phyloP scores from a whole-genome alignment of 805 yeast species.

The Pichia pseudocactophila region DNA sequence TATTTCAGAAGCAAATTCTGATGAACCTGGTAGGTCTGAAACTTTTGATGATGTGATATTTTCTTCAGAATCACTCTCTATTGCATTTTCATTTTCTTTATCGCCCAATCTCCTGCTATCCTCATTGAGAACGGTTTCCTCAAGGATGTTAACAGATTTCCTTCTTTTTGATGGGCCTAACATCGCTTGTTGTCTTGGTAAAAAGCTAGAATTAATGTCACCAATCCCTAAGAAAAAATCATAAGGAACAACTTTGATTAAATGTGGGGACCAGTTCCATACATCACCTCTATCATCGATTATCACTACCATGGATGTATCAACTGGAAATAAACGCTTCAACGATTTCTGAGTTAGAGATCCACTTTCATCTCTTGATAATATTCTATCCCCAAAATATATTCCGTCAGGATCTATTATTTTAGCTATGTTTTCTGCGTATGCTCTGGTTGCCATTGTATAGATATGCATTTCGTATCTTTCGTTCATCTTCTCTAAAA shows the following conservation, averaged over 20 bases:
- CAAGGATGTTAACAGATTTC: constrained; percentile 47
- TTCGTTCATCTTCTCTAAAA: constrained; percentile 53
- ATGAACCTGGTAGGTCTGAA: constrained; percentile 5
- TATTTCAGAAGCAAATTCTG: constrained; percentile 9
- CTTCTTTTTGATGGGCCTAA: constrained; percentile 58
- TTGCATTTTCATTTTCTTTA: constrained; percentile 23
- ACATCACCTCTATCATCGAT: constrained; percentile 98
- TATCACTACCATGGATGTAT: constrained; percentile 91
- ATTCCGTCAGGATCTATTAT: constrained; percentile 85
- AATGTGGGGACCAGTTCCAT: constrained; percentile 93
- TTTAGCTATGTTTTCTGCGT: constrained; percentile 82
- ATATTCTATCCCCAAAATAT: constrained; percentile 83
- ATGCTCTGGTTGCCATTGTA: constrained; percentile 96
- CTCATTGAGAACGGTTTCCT: constrained; percentile 31
- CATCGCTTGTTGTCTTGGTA: constrained; percentile 64
- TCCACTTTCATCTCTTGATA: constrained; percentile 93
- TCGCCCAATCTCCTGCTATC: constrained; percentile 12
- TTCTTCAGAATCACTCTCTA: constrained; percentile 4
- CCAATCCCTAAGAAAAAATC: constrained; percentile 96
- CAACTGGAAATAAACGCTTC: constrained; percentile 86
- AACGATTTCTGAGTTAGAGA: constrained; percentile 82
- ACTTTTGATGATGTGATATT: neutral
- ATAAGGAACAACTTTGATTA: constrained; percentile 89
- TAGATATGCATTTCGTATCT: constrained; percentile 87
- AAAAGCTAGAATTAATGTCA: constrained; percentile 86